These are phyloP conservation scores for Rhinocladiella similis DNA, from an alignment of 2,329 filamentous ascomycete genomes.

Conservation along the genomic window DNA sequence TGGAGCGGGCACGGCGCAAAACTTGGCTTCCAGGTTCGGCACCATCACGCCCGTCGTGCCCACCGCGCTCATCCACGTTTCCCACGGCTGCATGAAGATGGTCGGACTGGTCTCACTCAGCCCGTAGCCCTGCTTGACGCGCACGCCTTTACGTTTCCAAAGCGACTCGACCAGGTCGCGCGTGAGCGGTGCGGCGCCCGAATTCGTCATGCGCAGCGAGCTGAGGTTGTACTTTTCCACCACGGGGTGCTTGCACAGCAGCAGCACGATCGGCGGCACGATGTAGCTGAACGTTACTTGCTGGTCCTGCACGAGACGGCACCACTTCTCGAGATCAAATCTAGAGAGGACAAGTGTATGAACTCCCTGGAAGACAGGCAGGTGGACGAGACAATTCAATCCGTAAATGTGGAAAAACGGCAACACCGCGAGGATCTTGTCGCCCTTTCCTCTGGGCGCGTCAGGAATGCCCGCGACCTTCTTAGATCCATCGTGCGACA, in stretches of 20 bases:
- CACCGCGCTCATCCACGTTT: slow-evolving; percentile 73
- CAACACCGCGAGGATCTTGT: slow-evolving; percentile 74
- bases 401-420: slow-evolving; percentile 94
- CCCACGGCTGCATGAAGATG: slow-evolving; percentile 71
- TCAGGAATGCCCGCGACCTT: slow-evolving; percentile 23
- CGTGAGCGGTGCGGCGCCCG: slow-evolving; percentile 81
- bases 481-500: slow-evolving; percentile 59
- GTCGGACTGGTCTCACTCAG: slow-evolving; percentile 83
- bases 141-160: slow-evolving; percentile 70
- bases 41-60: slow-evolving; percentile 77
- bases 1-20: slow-evolving; percentile 65
- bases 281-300: slow-evolving; percentile 77
- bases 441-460: slow-evolving; percentile 54
- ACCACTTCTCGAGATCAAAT: slow-evolving; percentile 81
- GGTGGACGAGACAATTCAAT: slow-evolving; percentile 71
- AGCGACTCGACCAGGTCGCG: slow-evolving; percentile 75
- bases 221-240: slow-evolving; percentile 80
- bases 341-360: slow-evolving; percentile 71
- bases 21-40: slow-evolving; percentile 77
- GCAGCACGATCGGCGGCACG: slow-evolving; percentile 79
- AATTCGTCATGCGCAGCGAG: slow-evolving; percentile 79
- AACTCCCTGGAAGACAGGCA: slow-evolving; percentile 65
- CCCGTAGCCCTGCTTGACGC: slow-evolving; percentile 91
- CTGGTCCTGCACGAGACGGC: slow-evolving; percentile 71
- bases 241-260: slow-evolving; percentile 74